Base-by-base conservation (phyloP, 768 basidiomycete genomes). In the Tubosaeta brunneosetosa region DNA sequence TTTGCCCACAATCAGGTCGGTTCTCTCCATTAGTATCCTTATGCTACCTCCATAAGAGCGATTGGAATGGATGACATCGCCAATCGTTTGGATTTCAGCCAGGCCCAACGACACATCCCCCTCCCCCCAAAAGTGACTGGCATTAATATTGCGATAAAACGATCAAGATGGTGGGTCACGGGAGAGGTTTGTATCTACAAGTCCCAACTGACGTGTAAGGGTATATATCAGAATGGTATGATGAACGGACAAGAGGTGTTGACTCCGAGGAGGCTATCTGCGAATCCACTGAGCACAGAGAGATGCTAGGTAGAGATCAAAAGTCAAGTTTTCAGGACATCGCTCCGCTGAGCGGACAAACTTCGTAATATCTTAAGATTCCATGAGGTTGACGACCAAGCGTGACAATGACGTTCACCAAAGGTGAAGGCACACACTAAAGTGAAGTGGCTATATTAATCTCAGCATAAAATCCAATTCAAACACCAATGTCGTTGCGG, bases 401-500 rank as follows among this genome's bases (percentile, higher is more conserved):
- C 14, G 6, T 41, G n/a, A n/a, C n/a, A n/a, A n/a, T n/a, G n/a
- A n/a, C 4, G 17, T 17, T 38, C 37, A n/a, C 37, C 37, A 38
- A 38, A 19, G n/a, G 17, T 8, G 4, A 16, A 2, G 17, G 37
- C 37, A 9, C 10, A 8, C 2, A 16, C 36, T 19, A 19, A 40
- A 22, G 38, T 10, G 13, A 41, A 22, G 19, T 10, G 10, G 40
- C 19, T 41, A 41, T n/a, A 38, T 60, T 49, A n/a, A 41, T 50
- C 40, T 25, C 31, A 50, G 31, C n/a, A 33, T 36, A 43, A 43
- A 27, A 52, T 44, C 19, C 13, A 25, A 51, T 46, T 36, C 49
- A 50, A 41, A 44, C 59, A 47, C 38, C 32, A 44, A 44, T 43
- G 8, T 26, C 42, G 26, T 27, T n/a, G n/a, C n/a, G 26, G 16